Percentiles rank a stretch among this genome's conserved stretches.
These are phyloP conservation scores for Chenopodium album DNA, from an alignment of 148 eudicot species.

Conservation along the genomic window DNA sequence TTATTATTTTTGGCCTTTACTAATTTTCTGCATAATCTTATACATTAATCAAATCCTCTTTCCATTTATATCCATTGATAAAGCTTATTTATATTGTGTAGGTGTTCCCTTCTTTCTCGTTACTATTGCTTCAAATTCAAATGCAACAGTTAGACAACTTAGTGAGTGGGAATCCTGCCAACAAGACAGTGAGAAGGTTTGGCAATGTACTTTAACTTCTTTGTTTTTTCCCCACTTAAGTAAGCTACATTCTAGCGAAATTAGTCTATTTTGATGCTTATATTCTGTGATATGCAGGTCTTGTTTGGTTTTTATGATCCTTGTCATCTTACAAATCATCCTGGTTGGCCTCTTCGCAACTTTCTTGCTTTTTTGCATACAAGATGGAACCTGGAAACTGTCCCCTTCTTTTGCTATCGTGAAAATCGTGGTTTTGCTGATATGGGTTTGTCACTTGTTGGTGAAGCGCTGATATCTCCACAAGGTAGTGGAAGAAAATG, in stretches of 20 bases:
- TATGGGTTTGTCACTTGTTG: conserved; percentile 68
- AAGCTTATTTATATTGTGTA: conserved; percentile 34
- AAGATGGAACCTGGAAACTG: conserved; percentile 64
- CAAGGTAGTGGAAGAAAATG: conserved; percentile 56
- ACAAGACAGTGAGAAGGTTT: conserved; percentile 66
- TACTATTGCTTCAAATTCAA: conserved; percentile 53
- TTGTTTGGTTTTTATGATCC: conserved; percentile 96
- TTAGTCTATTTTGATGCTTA: conserved; percentile 6
- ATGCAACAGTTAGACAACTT: conserved; percentile 59
- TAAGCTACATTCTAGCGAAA: not conserved
- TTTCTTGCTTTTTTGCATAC: conserved; percentile 56
- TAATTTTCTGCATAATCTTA: not conserved
- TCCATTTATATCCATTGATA: not conserved
- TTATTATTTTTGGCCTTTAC: not conserved
- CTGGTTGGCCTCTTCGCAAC: conserved; percentile 98
- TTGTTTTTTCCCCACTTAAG: not conserved
- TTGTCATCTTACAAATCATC: conserved; percentile 69
- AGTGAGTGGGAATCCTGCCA: conserved; percentile 71
- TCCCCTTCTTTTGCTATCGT: conserved; percentile 80
- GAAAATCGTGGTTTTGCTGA: conserved; percentile 90
- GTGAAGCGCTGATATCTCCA: conserved; percentile 69
- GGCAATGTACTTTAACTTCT: conserved; percentile 10
- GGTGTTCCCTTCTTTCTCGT: conserved; percentile 82
- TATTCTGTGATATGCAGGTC: conserved; percentile 42
- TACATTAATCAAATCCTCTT: not conserved